Base-by-base conservation (phyloP, 352 stramenopile genomes). In the Globisporangium spiculum region DNA sequence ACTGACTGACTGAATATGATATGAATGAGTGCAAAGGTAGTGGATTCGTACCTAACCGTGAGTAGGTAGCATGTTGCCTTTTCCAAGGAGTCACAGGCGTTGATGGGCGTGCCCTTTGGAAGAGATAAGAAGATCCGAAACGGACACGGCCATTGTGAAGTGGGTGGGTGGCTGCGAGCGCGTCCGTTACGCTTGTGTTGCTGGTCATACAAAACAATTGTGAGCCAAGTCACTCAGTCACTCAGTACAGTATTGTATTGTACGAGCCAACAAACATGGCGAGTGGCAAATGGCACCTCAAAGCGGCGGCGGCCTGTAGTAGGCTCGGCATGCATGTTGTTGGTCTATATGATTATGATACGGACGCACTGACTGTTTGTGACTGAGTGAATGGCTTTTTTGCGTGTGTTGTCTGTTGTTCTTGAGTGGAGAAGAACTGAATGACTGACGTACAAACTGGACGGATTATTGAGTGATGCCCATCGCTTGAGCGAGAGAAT, bases 101-200 rank as follows among this genome's bases (percentile, higher is more conserved):
- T 48, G 36, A 44, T 44, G 36, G 36, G 36, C 36, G 41, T 48
- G 12, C 20, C 9, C 14, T 48, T 48, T 48, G 20, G 41, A 16
- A 18, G 9, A 48, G 14, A 48, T 48, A 54, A 26, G 2, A 60
- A 60, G 55, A 60, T 44, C 20, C 20, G 32, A 61, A 61, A 61
- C 32, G 56, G 56, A 61, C 56, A 61, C 32, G 56, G 16, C 14
- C 16, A 22, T 60, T 60, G 27, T 50, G 44, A 50, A 20, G 44
- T 20, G 6, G 16, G 16, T 48, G 41, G 41, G 14, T 50, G 44
- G 44, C 18, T 10, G 18, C 44, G 16, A 50, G 44, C 18, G 18
- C 44, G 56, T 61, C 56, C 56, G 56, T 61, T 48, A 48, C 18
- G 44, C 18, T 50, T 50, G 12, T 50, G 44, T 22, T 50, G 44